Percentiles rank a stretch among this genome's conserved stretches.
Conservation (phyloP, 192 early-diverging fungal genomes). For the Entophlyctis helioformis region DNA sequence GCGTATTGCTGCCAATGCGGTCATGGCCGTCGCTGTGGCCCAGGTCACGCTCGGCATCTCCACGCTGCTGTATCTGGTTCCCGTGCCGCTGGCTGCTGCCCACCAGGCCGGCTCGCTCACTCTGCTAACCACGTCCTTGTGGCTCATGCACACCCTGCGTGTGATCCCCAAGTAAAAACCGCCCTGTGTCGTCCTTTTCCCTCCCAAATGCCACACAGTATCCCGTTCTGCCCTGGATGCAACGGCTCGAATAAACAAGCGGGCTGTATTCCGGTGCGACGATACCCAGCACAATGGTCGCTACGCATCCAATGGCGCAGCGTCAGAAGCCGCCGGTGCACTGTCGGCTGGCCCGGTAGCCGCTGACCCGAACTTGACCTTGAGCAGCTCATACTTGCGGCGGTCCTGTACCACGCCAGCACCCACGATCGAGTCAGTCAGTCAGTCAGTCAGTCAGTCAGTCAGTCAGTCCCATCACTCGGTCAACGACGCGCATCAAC, state of each 20-base stretch:
- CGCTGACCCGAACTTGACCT: constrained; percentile 30
- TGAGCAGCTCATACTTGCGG: constrained; percentile 17
- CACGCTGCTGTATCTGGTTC: constrained; percentile 89
- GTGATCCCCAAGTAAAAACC: too few relatives aligned
- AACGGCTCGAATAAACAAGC: too few relatives aligned
- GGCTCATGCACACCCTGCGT: constrained; percentile 64
- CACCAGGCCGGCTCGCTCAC: constrained; percentile 90
- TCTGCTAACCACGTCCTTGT: constrained; percentile 67
- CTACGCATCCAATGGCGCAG: too few relatives aligned
- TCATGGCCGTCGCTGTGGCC: constrained; percentile 61
- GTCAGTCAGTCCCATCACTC: too few relatives aligned
- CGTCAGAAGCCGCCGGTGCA: too few relatives aligned
- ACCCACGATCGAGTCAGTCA: not conserved
- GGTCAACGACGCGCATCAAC: not conserved
- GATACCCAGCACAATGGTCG: too few relatives aligned
- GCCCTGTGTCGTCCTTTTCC: too few relatives aligned
- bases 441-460: not conserved
- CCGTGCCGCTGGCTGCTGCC: constrained; percentile 80
- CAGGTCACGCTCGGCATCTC: constrained; percentile 86
- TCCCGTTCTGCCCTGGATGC: too few relatives aligned
- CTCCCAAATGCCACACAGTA: too few relatives aligned
- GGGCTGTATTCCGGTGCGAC: too few relatives aligned
- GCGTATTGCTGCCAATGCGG: constrained; percentile 53
- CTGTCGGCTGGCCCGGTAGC: too few relatives aligned
- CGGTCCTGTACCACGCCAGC: constrained; percentile 7